Conservation (phyloP, 164 flowering plant species). For the Piper betle region DNA sequence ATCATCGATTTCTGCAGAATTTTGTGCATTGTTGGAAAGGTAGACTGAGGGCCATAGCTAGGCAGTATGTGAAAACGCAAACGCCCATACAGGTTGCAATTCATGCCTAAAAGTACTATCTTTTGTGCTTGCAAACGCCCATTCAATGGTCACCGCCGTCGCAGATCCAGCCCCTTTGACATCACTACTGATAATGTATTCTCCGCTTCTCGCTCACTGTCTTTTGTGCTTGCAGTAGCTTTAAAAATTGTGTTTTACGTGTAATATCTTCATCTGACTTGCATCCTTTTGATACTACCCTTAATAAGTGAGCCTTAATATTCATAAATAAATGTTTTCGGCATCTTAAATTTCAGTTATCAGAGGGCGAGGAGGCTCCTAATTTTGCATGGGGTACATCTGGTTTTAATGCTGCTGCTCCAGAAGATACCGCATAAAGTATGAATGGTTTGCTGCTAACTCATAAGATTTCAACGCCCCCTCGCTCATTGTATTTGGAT, state of each 20-base stretch:
- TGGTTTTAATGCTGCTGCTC: background rate
- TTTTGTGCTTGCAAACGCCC: too few relatives aligned
- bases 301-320: too few relatives aligned
- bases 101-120: slow-evolving; percentile 90
- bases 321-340: too few relatives aligned
- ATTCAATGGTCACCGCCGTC: slow-evolving; percentile 49
- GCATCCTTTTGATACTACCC: too few relatives aligned
- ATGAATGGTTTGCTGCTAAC: slow-evolving; percentile 11
- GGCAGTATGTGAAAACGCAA: slow-evolving; percentile 76
- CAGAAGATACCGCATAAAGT: background rate
- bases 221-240: too few relatives aligned
- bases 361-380: background rate
- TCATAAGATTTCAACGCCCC: slow-evolving; percentile 11
- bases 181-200: slow-evolving; percentile 57
- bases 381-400: slow-evolving; percentile 1
- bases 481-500: slow-evolving; percentile 14
- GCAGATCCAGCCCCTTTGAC: slow-evolving; percentile 86
- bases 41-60: slow-evolving; percentile 94
- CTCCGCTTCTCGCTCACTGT: slow-evolving; percentile 1
- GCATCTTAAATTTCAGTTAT: slow-evolving; percentile 2
- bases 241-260: too few relatives aligned
- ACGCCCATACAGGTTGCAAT: slow-evolving; percentile 95
- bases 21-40: slow-evolving; percentile 76
- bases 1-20: slow-evolving; percentile 65
- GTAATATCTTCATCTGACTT: too few relatives aligned